Evolutionary conservation across 1,284 basidiomycete species (phyloP), one percentile per base, ranked within the genome.

Genomic region (Cryptococcus wingfieldii): DNA sequence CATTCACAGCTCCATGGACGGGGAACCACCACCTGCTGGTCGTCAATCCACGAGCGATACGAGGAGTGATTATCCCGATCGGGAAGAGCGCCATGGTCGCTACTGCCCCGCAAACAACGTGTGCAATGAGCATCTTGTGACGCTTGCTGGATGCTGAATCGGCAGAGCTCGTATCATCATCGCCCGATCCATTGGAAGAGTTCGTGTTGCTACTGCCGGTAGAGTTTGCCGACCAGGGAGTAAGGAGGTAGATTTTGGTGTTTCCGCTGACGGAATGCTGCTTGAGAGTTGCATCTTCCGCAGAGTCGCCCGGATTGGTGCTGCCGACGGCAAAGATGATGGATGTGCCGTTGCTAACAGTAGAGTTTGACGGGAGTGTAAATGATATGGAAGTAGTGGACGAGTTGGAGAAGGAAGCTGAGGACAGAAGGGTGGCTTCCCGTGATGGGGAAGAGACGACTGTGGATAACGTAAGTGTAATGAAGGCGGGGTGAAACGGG

Each of bases 71-170:
- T 2, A 81, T 81, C 5, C 84, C 85, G 19, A 76, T 67, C 3
- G 86, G 86, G 0, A 86, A 74, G 38, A 87, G 70, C 7, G 86
- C 47, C 55, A 86, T 73, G 63, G 85, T 85, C 1, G 81, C 85
- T 27, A 83, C 51, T 6, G 76, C 75, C 46, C 80, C 82, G 55
- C 83, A 75, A 34, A 81, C 74, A 1, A 80, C 83, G 70, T 86
- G 84, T 1, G 83, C 81, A 44, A 84, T 67, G 38, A 85, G 77
- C 74, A 65, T 81, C 71, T 72, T 47, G 67, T 63, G 19, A 77
- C 39, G 27, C 14, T 27, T 44, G 18, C 25, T 42, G 28, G 25
- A 27, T 12, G 48, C 13, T 14, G 55, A 31, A 4, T 14, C 42
- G 18, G 34, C 28, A 28, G 34, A 23, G n/a, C 16, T 31, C 14